Evolutionary conservation across 495 filamentous ascomycete genomes (phyloP), one percentile per base, ranked within the genome.

Genomic region (Xylaria palmicola): DNA sequence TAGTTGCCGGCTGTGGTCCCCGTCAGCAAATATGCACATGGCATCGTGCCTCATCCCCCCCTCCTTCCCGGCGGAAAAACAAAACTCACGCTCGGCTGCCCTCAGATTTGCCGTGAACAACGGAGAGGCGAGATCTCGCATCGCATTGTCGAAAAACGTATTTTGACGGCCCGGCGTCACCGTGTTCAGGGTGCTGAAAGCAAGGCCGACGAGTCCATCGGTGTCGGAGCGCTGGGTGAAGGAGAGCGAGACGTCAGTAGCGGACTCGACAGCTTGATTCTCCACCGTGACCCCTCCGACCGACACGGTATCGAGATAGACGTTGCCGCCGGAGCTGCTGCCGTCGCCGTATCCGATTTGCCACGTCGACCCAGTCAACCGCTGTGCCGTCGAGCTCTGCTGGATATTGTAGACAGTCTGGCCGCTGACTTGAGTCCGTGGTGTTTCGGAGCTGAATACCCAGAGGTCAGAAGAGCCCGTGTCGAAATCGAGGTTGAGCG

Each of bases 71-170:
- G 29, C 29, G 20, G 43, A n/a, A 51, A 2, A 17, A 56, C 69
- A 51, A 2, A 17, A 56, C 69, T 65, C 67, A 68, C 81, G 80
- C 34, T 81, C 78, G 45, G 81, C 79, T 68, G 88, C 83, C 77
- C 86, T 90, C 53, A 95, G 75, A 56, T 86, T 81, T 8, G 85
- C 88, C 15, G 88, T 88, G 72, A 94, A 93, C 47, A 95, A 65
- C 3, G 87, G 88, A 51, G 77, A 68, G 45, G 83, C 83, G 4
- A 93, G 81, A 37, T 76, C 71, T 4, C 72, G 55, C 65, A 83
- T 79, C 56, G 90, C 87, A 62, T 85, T 92, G 73, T 86, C 82
- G 73, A 92, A 90, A 78, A 89, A 94, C 3, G 90, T 94, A 58
- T 81, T 83, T 69, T 89, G 83, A 43, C 74, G 54, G 15, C 65